Percentiles rank a stretch among this genome's conserved stretches.
These are phyloP conservation scores for Arachis stenosperma DNA, from an alignment of 306 rosid species.

Conservation along the genomic window DNA sequence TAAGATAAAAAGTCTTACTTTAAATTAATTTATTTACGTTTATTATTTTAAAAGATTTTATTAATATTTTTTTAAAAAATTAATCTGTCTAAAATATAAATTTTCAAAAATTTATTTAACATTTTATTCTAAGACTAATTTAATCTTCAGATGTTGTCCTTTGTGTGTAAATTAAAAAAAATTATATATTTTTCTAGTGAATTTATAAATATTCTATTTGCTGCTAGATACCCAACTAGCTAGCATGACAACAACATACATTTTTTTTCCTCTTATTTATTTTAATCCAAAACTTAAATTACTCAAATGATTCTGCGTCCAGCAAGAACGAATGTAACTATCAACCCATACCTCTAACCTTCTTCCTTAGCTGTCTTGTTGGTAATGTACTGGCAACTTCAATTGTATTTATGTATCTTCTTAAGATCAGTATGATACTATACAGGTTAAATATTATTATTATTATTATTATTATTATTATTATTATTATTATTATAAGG, in stretches of 20 bases:
- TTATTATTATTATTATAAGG: no score
- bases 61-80: no score
- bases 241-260: not conserved
- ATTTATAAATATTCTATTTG: not conserved
- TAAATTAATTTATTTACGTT: no score
- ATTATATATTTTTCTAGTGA: no score
- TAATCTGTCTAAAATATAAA: no score
- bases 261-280: not conserved
- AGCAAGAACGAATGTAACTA: not conserved
- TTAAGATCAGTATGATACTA: not conserved
- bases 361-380: constrained; percentile 3
- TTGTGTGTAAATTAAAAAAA: no score
- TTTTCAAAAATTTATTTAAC: no score
- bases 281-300: not conserved
- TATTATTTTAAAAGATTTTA: no score
- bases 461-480: no score
- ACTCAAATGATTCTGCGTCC: not conserved
- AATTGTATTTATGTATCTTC: not conserved
- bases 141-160: no score
- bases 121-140: no score
- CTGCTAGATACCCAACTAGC: not conserved
- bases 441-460: not conserved
- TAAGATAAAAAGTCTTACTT: no score
- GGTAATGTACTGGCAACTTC: not conserved
- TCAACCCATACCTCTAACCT: not conserved